Percentiles rank a stretch among this genome's conserved stretches.
These are phyloP conservation scores for Leccinum fibrillosum DNA, from an alignment of 768 basidiomycete species.

Conservation along the genomic window DNA sequence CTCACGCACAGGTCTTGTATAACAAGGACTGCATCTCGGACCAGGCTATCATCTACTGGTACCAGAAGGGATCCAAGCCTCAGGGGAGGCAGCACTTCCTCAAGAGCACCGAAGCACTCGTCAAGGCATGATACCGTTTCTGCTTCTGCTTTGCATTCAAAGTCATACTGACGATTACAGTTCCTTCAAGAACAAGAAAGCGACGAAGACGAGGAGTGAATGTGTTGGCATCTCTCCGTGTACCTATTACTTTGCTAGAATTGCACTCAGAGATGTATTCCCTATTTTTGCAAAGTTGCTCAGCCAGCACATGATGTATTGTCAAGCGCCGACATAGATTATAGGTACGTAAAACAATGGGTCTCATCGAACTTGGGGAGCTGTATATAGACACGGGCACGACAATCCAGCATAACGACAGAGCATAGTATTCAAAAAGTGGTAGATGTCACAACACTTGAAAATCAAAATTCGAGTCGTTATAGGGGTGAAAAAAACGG, in stretches of 20 bases:
- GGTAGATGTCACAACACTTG: background rate
- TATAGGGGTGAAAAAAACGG: background rate
- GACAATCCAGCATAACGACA: constrained; percentile 2
- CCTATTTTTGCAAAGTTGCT: background rate
- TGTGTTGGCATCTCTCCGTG: constrained; percentile 4
- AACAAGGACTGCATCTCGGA: constrained; percentile 95
- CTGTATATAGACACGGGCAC: background rate
- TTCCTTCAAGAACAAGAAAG: constrained; percentile 86
- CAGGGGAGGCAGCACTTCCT: constrained; percentile 96
- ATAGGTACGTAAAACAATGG: constrained; percentile 4
- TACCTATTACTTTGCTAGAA: constrained; percentile 17
- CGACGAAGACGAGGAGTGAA: constrained; percentile 52
- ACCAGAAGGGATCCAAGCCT: constrained; percentile 93
- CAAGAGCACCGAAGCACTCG: constrained; percentile 80
- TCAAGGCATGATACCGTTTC: constrained; percentile 58
- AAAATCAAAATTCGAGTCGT: background rate
- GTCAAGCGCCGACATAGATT: background rate
- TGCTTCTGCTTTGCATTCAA: constrained; percentile 1
- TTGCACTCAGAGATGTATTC: constrained; percentile 14
- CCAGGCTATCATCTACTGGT: constrained; percentile 97
- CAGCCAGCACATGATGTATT: background rate
- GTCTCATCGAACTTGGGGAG: background rate
- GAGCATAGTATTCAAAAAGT: background rate
- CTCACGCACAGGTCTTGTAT: constrained; percentile 72
- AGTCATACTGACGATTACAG: constrained; percentile 51